Evolutionary conservation across 106 monocot species (phyloP).

Genomic region (Iris macrosiphon): DNA sequence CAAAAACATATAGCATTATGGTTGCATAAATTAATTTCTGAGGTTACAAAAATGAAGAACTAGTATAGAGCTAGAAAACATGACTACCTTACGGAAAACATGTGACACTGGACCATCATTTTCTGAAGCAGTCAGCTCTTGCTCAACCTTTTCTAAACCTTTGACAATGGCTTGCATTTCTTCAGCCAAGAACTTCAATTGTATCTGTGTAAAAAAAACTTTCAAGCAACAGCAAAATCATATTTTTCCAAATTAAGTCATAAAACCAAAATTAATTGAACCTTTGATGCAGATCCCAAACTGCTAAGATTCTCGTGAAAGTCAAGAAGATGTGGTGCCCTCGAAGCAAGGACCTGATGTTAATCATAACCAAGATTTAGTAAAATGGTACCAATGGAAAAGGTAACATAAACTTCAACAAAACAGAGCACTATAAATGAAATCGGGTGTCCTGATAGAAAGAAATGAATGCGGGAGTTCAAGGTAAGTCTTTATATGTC

Average conservation of each 20-base stretch:
- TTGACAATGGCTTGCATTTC: slow-evolving; percentile 98
- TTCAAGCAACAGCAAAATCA: background rate
- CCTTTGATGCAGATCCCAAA: slow-evolving; percentile 92
- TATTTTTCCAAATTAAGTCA: background rate
- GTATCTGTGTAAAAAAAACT: slow-evolving; percentile 34
- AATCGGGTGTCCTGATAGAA: too few relatives aligned
- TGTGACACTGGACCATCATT: slow-evolving; percentile 96
- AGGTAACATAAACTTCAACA: too few relatives aligned
- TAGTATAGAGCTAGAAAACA: background rate
- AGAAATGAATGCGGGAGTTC: too few relatives aligned
- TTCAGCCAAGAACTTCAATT: slow-evolving; percentile 87
- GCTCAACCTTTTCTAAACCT: slow-evolving; percentile 82
- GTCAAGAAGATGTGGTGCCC: slow-evolving; percentile 72
- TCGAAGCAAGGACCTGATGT: slow-evolving; percentile 79
- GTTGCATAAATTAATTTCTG: background rate
- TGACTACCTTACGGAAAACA: slow-evolving; percentile 77
- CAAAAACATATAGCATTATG: background rate
- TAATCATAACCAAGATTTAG: background rate
- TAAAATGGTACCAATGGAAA: background rate
- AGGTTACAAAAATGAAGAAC: too few relatives aligned
- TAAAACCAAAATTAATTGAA: slow-evolving; percentile 7
- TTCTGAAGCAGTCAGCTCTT: slow-evolving; percentile 73
- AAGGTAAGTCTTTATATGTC: too few relatives aligned
- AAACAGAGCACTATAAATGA: too few relatives aligned
- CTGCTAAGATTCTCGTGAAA: slow-evolving; percentile 72